A percentile compares a stretch with the other conserved stretches of the same genome.
Evolutionary conservation across 1,284 basidiomycete genomes (phyloP).

Genomic region (Moniliella sp.): DNA sequence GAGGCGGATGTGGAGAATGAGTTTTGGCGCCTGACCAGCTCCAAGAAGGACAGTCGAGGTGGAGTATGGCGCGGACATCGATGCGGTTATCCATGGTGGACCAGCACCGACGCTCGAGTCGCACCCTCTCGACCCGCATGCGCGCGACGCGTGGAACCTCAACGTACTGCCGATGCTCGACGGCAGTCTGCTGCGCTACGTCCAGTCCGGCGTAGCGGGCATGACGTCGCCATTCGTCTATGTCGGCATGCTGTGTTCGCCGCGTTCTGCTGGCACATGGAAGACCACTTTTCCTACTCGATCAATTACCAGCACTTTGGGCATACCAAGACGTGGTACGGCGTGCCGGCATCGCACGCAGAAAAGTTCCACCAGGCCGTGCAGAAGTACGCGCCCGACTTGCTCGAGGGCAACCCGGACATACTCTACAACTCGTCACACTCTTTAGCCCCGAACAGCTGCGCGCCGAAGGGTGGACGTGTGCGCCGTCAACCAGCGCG

Average conservation of each 20-base stretch:
- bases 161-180: constrained; percentile 82
- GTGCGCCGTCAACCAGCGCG: constrained; percentile 79
- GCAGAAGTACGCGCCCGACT: constrained; percentile 76
- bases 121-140: constrained; percentile 63
- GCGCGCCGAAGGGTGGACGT: constrained; percentile 75
- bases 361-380: constrained; percentile 91
- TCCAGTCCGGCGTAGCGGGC: constrained; percentile 94
- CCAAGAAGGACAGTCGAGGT: constrained; percentile 78
- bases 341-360: constrained; percentile 76
- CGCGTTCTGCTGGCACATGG: constrained; percentile 99
- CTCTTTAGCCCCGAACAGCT: constrained; percentile 85
- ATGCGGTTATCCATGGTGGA: constrained; percentile 88
- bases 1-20: constrained; percentile 82
- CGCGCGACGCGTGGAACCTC: constrained; percentile 85
- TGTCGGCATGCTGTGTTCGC: constrained; percentile 97
- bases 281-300: constrained; percentile 88
- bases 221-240: constrained; percentile 99
- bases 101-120: constrained; percentile 85
- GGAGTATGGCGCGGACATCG: constrained; percentile 94
- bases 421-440: constrained; percentile 90
- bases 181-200: constrained; percentile 64
- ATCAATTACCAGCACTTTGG: constrained; percentile 69
- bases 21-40: constrained; percentile 93
- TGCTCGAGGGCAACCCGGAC: constrained; percentile 94
- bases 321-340: constrained; percentile 99